A percentile compares a stretch with the other conserved stretches of the same genome.
Evolutionary conservation across 2,329 filamentous ascomycete genomes (phyloP).

Genomic region (Colletotrichum salicis): DNA sequence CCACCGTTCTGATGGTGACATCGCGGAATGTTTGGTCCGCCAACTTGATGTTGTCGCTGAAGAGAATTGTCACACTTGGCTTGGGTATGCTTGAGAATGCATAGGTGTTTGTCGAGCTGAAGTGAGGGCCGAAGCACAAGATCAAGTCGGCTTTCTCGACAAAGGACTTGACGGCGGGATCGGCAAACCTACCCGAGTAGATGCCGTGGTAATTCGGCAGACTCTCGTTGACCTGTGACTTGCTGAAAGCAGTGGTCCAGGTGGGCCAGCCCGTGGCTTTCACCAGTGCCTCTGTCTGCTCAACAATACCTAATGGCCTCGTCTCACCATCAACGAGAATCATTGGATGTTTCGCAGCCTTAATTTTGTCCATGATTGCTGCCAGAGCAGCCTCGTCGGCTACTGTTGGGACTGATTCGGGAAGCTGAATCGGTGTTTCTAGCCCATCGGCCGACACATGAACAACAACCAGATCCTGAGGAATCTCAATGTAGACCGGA

Average conservation of each 20-base stretch:
- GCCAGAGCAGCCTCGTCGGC: constrained; percentile 44
- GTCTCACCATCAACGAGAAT: constrained; percentile 23
- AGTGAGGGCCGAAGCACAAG: constrained; percentile 18
- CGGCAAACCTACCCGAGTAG: constrained; percentile 8
- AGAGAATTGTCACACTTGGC: constrained; percentile 29
- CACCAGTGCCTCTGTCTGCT: constrained; percentile 8
- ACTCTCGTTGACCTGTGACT: constrained; percentile 19
- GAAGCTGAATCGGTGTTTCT: constrained; percentile 39
- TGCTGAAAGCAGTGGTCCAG: constrained; percentile 10
- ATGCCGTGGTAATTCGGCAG: constrained; percentile 16
- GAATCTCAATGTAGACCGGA: constrained; percentile 67
- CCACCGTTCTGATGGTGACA: constrained; percentile 37
- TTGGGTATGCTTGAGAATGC: constrained; percentile 8
- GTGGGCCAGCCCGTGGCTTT: constrained; percentile 20
- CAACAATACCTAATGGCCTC: background rate
- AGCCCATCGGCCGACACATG: constrained; percentile 47
- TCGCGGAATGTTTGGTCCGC: constrained; percentile 43
- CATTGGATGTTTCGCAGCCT: constrained; percentile 35
- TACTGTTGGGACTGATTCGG: constrained; percentile 21
- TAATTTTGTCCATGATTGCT: constrained; percentile 53
- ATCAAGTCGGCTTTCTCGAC: constrained; percentile 34
- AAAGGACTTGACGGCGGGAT: constrained; percentile 38
- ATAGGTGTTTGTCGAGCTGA: constrained; percentile 19
- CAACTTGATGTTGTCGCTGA: constrained; percentile 42
- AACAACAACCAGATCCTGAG: constrained; percentile 60